These are phyloP conservation scores for Nicotiana tomentosiformis DNA, from an alignment of 257 asterid genomes.

Conservation along the genomic window DNA sequence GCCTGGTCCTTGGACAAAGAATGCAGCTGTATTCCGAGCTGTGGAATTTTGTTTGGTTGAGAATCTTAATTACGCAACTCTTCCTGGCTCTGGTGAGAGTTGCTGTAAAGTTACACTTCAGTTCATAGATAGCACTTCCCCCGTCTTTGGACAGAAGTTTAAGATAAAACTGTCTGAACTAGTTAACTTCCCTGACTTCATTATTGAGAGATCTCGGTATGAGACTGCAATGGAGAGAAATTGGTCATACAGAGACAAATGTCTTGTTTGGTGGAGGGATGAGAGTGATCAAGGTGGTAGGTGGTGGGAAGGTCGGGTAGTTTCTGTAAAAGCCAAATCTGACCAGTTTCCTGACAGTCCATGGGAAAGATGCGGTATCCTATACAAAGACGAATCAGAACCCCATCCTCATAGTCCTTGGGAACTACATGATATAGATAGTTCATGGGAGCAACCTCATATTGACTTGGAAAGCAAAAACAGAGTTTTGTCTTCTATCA, in stretches of 20 bases:
- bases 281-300: conserved; percentile 55
- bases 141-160: conserved; percentile 42
- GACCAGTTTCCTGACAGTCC: conserved; percentile 75
- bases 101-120: conserved; percentile 65
- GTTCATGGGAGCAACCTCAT: conserved; percentile 47
- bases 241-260: conserved; percentile 60
- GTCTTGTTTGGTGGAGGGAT: conserved; percentile 90
- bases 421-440: conserved; percentile 74
- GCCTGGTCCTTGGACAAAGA: conserved; percentile 46
- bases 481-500: conserved; percentile 35
- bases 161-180: conserved; percentile 63
- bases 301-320: conserved; percentile 77
- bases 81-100: conserved; percentile 89
- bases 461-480: conserved; percentile 34
- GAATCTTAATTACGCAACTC: conserved; percentile 52
- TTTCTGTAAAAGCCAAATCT: conserved; percentile 48
- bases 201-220: conserved; percentile 67
- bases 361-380: conserved; percentile 73
- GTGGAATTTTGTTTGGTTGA: conserved; percentile 72
- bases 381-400: conserved; percentile 38
- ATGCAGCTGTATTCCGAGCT: conserved; percentile 43
- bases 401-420: conserved; percentile 67
- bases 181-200: conserved; percentile 69
- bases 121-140: conserved; percentile 46
- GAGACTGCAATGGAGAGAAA: conserved; percentile 59